Percentiles rank a stretch among this genome's conserved stretches.
These are phyloP conservation scores for Garcia nutans DNA, from an alignment of 345 rosid species.

Conservation along the genomic window DNA sequence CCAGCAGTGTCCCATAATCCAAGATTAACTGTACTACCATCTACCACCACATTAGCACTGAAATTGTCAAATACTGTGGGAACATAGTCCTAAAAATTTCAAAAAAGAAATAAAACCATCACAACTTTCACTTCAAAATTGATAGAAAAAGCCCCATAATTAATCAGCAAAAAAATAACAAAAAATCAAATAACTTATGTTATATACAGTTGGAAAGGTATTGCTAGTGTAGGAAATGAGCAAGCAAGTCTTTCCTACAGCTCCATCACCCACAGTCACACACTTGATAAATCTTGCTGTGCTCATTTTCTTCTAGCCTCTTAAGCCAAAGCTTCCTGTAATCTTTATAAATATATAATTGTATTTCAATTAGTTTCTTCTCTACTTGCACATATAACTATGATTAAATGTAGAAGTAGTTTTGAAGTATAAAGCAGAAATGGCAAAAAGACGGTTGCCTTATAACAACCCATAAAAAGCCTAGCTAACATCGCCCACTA, in stretches of 20 bases:
- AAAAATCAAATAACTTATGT: not conserved
- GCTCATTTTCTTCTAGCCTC: constrained; percentile 44
- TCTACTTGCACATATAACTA: not conserved
- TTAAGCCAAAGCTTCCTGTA: not conserved
- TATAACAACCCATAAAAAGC: constrained; percentile 23
- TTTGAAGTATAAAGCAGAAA: constrained; percentile 5
- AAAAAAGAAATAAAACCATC: not conserved
- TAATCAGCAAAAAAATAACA: not conserved
- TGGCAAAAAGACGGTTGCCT: not conserved
- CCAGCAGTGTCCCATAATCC: constrained; percentile 68
- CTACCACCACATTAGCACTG: constrained; percentile 66
- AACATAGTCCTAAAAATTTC: constrained; percentile 46
- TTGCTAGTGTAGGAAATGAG: constrained; percentile 81
- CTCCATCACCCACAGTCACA: constrained; percentile 83
- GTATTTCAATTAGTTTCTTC: not conserved
- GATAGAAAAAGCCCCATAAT: not conserved
- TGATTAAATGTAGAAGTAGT: constrained; percentile 1
- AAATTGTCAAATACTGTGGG: constrained; percentile 67
- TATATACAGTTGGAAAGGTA: constrained; percentile 64
- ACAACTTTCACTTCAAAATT: too few relatives aligned
- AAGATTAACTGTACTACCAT: constrained; percentile 56
- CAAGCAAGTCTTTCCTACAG: constrained; percentile 85
- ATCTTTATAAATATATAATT: not conserved
- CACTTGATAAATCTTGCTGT: constrained; percentile 77
- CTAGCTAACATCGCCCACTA: constrained; percentile 26